phyloP scores from a whole-genome alignment of 192 early-diverging fungal species.

The Umbelopsis ramanniana region DNA sequence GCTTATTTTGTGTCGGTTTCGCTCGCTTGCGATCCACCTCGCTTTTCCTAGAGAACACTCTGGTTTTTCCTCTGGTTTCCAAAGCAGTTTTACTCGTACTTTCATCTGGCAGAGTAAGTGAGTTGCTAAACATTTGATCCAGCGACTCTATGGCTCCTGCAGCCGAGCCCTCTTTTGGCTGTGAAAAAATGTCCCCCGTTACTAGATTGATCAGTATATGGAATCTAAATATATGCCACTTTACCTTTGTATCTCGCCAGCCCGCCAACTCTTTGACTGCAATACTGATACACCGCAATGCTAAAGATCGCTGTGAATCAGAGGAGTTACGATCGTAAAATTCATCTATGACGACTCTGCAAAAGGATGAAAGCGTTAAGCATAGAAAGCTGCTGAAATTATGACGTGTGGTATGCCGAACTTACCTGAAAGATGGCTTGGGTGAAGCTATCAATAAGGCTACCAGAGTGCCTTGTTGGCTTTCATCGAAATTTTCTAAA shows the following conservation, averaged over 20 bases:
- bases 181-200: not conserved
- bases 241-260: constrained; percentile 25
- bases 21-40: constrained; percentile 15
- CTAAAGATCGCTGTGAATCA: constrained; percentile 23
- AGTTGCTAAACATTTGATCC: not conserved
- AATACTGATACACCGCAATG: constrained; percentile 12
- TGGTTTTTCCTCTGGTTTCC: constrained; percentile 1
- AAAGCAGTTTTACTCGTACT: not conserved
- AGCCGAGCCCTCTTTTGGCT: not conserved
- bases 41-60: constrained; percentile 24
- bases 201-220: not conserved
- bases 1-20: constrained; percentile 17
- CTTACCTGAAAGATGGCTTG: constrained; percentile 12
- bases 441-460: constrained; percentile 20
- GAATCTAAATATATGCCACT: not conserved
- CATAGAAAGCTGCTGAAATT: not conserved
- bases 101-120: not conserved
- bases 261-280: constrained; percentile 29
- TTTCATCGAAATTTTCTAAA: constrained; percentile 21
- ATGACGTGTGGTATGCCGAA: not conserved
- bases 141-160: constrained; percentile 20
- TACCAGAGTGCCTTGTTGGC: constrained; percentile 14
- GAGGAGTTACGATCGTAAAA: constrained; percentile 30
- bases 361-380: not conserved
- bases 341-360: constrained; percentile 31